A percentile compares a stretch with the other conserved stretches of the same genome.
phyloP scores from a whole-genome alignment of 805 yeast species.

The Kregervanrija delftensis region DNA sequence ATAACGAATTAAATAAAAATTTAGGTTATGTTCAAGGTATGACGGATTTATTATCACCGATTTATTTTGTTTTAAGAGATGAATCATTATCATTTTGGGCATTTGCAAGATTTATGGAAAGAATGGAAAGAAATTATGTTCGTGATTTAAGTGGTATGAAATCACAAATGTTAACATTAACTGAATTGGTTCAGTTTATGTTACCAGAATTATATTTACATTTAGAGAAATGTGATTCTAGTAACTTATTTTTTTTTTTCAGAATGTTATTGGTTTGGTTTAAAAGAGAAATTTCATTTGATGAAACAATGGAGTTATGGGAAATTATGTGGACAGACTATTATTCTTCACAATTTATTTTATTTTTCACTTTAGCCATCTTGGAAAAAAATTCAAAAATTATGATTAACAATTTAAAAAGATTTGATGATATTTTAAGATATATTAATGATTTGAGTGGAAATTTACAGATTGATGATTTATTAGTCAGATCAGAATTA shows the following conservation, averaged over 20 bases:
- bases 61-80: slow-evolving; percentile 60
- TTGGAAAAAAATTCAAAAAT: slow-evolving; percentile 79
- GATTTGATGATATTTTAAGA: slow-evolving; percentile 87
- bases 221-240: slow-evolving; percentile 80
- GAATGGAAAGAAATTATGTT: slow-evolving; percentile 91
- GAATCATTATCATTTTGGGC: slow-evolving; percentile 85
- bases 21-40: slow-evolving; percentile 97
- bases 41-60: slow-evolving; percentile 87
- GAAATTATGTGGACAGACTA: slow-evolving; percentile 87
- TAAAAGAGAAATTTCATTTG: slow-evolving; percentile 82
- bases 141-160: slow-evolving; percentile 93
- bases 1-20: slow-evolving; percentile 74
- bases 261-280: slow-evolving; percentile 94
- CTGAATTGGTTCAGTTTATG: slow-evolving; percentile 85
- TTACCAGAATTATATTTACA: slow-evolving; percentile 79
- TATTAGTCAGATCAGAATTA: slow-evolving; percentile 78
- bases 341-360: slow-evolving; percentile 78
- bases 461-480: slow-evolving; percentile 65
- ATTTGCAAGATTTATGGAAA: slow-evolving; percentile 79
- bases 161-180: slow-evolving; percentile 74
- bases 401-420: slow-evolving; percentile 62
- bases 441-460: slow-evolving; percentile 87
- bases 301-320: slow-evolving; percentile 78
- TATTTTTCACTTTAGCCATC: slow-evolving; percentile 84
- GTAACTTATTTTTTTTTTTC: slow-evolving; percentile 87